These are phyloP conservation scores for Termitomyces sp. DNA, from an alignment of 768 basidiomycete species.

Conservation along the genomic window DNA sequence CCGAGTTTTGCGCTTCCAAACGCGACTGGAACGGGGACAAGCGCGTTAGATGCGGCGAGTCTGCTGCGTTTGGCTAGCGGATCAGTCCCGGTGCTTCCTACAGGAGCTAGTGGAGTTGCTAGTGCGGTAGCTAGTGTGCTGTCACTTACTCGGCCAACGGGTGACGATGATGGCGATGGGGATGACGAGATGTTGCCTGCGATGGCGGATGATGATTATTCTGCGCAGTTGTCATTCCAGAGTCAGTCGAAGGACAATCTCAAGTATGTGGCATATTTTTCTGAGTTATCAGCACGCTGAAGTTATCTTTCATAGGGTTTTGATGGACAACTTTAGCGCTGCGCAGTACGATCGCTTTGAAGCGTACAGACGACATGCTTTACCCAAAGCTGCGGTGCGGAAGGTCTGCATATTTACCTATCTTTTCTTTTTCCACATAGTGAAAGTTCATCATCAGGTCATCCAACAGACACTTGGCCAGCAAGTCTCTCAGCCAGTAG, in stretches of 20 bases:
- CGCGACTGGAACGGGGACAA: slow-evolving; percentile 1
- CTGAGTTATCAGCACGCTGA: not conserved
- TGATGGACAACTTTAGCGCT: slow-evolving; percentile 84
- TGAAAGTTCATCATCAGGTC: slow-evolving; percentile 41
- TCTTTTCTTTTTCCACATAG: not conserved
- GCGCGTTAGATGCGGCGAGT: slow-evolving; percentile 16
- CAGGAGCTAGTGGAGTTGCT: slow-evolving; percentile 13
- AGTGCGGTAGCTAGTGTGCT: slow-evolving; percentile 6
- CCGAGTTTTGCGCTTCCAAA: slow-evolving; percentile 7
- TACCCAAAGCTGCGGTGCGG: slow-evolving; percentile 78
- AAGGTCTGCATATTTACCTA: slow-evolving; percentile 42
- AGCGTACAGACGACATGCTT: slow-evolving; percentile 76
- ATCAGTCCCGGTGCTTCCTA: slow-evolving; percentile 10
- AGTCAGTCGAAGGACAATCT: slow-evolving; percentile 86
- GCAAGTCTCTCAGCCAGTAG: slow-evolving; percentile 81
- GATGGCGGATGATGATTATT: slow-evolving; percentile 89
- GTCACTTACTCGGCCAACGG: slow-evolving; percentile 15
- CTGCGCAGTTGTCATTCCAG: slow-evolving; percentile 77
- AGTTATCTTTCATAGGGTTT: slow-evolving; percentile 43
- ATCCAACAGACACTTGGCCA: slow-evolving; percentile 79
- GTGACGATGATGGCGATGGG: slow-evolving; percentile 59
- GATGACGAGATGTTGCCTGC: slow-evolving; percentile 78
- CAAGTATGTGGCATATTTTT: slow-evolving; percentile 41
- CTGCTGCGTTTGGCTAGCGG: slow-evolving; percentile 16
- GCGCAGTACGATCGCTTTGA: slow-evolving; percentile 88